Evolutionary conservation across 345 rosid genomes (phyloP).

Genomic region (Mangifera indica): DNA sequence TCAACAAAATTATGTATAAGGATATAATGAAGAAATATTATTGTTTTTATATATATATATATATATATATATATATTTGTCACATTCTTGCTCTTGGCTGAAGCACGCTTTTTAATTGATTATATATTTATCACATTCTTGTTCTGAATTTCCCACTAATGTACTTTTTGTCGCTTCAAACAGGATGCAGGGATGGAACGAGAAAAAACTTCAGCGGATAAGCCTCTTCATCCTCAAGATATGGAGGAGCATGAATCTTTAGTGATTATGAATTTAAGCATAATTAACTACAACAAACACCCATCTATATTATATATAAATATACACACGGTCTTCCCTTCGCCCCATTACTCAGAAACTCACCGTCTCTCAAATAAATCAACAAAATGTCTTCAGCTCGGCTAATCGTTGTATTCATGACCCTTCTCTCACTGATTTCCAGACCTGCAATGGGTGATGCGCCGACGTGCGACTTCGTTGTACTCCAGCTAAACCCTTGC

Average conservation of each 20-base stretch:
- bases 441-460: neutral
- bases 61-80: too few species aligned
- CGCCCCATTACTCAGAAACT: neutral
- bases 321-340: too few species aligned
- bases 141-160: too few species aligned
- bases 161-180: too few species aligned
- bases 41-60: too few species aligned
- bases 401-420: neutral
- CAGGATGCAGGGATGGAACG: neutral
- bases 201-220: neutral
- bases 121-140: too few species aligned
- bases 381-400: neutral
- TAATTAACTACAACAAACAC: neutral
- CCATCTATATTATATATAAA: neutral
- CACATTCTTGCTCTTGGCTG: too few species aligned
- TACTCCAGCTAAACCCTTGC: neutral
- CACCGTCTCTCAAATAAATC: neutral
- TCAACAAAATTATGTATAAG: too few species aligned
- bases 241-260: constrained; percentile 1
- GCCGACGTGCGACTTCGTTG: neutral
- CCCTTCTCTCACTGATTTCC: neutral
- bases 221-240: neutral
- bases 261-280: neutral
- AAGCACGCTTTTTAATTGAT: too few species aligned
- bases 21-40: too few species aligned